These are phyloP conservation scores for Lodderomyces pseudojiufengensis DNA, from an alignment of 1,139 yeast genomes.

Conservation along the genomic window DNA sequence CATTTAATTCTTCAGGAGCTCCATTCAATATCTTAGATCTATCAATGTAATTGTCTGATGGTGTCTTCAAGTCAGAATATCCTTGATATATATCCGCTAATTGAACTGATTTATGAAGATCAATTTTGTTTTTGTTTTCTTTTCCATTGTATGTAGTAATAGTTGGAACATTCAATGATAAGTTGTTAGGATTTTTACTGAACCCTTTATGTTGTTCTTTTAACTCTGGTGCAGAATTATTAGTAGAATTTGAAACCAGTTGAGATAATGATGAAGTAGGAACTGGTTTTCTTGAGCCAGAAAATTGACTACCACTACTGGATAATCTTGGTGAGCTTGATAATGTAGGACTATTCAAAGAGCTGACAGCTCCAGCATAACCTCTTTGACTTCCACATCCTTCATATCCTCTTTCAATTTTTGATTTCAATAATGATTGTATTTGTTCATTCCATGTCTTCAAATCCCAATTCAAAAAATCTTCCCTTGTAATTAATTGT, in stretches of 20 bases:
- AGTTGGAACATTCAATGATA: conserved; percentile 10
- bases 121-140: conserved; percentile 2
- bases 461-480: conserved; percentile 54
- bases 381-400: conserved; percentile 79
- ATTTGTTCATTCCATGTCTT: conserved; percentile 67
- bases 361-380: conserved; percentile 52
- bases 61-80: conserved; percentile 39
- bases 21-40: conserved; percentile 37
- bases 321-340: conserved; percentile 11
- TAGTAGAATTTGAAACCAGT: conserved; percentile 1
- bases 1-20: conserved; percentile 30
- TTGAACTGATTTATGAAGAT: conserved; percentile 35
- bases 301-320: conserved; percentile 2
- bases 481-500: conserved; percentile 20
- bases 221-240: conserved; percentile 7
- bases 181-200: conserved; percentile 12
- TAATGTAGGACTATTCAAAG: conserved; percentile 35
- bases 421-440: conserved; percentile 59
- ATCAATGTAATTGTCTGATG: conserved; percentile 38
- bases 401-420: conserved; percentile 68
- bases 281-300: conserved; percentile 4
- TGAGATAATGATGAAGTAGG: conserved; percentile 5
- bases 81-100: conserved; percentile 46
- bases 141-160: background rate
- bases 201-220: conserved; percentile 8